Base-by-base conservation (phyloP, 2,329 filamentous ascomycete species). In the Alternaria viburni region DNA sequence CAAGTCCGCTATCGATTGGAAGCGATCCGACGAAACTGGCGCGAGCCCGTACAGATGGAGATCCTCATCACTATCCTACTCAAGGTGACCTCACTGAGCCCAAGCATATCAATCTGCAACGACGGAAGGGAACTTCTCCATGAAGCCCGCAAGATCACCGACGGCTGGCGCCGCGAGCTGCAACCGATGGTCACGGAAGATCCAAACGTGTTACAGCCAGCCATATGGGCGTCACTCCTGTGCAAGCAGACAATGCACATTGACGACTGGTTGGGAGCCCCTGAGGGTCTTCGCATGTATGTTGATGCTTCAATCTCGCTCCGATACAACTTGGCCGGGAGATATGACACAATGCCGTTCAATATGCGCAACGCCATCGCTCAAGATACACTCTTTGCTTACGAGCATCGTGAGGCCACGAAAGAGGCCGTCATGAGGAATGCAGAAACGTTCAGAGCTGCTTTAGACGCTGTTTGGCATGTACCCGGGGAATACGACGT, bases 41-140 rank as follows among this genome's bases (percentile, higher is more conserved):
- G 88, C 0, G 89, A 91, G 64, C 80, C 78, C 0, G 75, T 86
- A 55, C 82, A 83, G 13, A 90, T 91, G 87, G 84, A 87, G 5
- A 81, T 85, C 0, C 57, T 90, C 2, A 81, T 90, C 6, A 86
- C 82, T 0, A 67, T 91, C 0, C 69, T 80, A 0, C 70, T 88
- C 1, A 83, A 86, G 3, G 19, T 82, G 1, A 70, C 67, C 15
- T 71, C 68, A 75, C 1, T 82, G 70, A 55, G 67, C 51, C 21
- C 68, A 75, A 30, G 69, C 61, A 49, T 64, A 5, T 32, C 50
- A 1, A 58, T 59, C 7, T 51, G 26, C 41, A 47, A 59, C 1
- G 68, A 70, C 7, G 59, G 69, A 9, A 15, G 41, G 0, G 10
- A 54, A 0, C 59, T 87, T 1, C 70, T 91, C 0, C 49, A 73